Base-by-base conservation (phyloP, 2,329 filamentous ascomycete genomes). In the Nigrospora oryzae region DNA sequence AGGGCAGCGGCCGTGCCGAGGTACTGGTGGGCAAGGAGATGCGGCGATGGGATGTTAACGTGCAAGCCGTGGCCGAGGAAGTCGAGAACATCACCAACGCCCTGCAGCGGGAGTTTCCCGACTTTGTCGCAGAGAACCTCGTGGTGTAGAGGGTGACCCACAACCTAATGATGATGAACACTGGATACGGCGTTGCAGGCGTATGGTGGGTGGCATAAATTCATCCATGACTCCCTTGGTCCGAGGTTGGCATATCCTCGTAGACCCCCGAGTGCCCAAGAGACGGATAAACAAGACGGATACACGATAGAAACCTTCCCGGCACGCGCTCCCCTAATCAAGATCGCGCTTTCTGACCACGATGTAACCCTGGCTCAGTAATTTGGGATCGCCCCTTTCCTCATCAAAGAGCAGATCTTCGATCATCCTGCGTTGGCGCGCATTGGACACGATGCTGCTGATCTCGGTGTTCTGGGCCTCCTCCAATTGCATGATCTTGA, bases 1-100 rank as follows among this genome's bases (percentile, higher is more conserved):
- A 81, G 57, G 79, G 80, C 44, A 86, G 79, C 47, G 75, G 79
- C n/a, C 73, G 79, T 28, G 79, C 83, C 40, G 77, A 79, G 46
- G 74, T 77, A 16, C 64, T 77, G 4, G 76, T 82, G 3, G 84
- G 79, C 47, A 80, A 77, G 61, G 84, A 89, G 65, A 75, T 95
- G 63, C 79, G 87, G 38, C 79, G 83, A 55, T 97, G 91, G 91
- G 91, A 97, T 64, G 75, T 79, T 31, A 94, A 94, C 55, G 88
- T 97, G 16, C 84, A 91, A 61, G 83, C 82, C 28, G 63, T 97
- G 45, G 83, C 90, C 2, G 89, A 97, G 63, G 88, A 95, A 60
- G 86, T 95, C 6, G 91, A 96, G 66, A 84, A 83, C 53, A 82
- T 94, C 49, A 87, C 88, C 14, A 89, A 87, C 37, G 77, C 84